Conservation (phyloP, 345 rosid genomes). For the Sisymbrium irio region DNA sequence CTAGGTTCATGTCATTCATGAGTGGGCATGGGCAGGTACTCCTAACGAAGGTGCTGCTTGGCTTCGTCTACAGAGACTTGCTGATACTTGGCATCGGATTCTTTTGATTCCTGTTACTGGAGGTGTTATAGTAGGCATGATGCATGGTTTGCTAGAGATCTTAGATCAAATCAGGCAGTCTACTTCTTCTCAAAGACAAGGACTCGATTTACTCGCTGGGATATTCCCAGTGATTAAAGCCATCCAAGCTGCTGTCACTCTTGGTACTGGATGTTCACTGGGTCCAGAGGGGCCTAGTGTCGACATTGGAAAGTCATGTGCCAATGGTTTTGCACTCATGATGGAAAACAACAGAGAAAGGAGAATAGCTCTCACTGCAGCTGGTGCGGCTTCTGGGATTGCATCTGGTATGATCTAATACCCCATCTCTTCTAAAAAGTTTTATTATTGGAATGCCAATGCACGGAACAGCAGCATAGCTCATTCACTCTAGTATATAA, state of each 20-base stretch:
- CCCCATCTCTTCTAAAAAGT: not conserved
- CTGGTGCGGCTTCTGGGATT: conserved; percentile 99
- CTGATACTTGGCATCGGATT: conserved; percentile 95
- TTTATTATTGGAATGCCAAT: not conserved
- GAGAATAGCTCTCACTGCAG: conserved; percentile 90
- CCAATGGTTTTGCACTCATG: conserved; percentile 82
- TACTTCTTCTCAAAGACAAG: conserved; percentile 66
- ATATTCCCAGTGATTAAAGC: conserved; percentile 84
- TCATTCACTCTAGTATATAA: not conserved
- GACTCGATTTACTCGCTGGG: conserved; percentile 78
- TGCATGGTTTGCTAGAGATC: conserved; percentile 94
- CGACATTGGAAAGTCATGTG: conserved; percentile 96
- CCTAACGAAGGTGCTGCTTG: conserved; percentile 98
- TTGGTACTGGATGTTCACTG: conserved; percentile 95
- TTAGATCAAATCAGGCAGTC: conserved; percentile 80
- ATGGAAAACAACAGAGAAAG: conserved; percentile 98
- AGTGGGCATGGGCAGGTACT: conserved; percentile 99
- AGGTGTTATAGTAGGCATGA: conserved; percentile 96
- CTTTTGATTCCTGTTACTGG: conserved; percentile 89
- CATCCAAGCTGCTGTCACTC: conserved; percentile 89
- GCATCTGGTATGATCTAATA: conserved; percentile 61
- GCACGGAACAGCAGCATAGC: not conserved
- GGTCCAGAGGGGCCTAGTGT: conserved; percentile 99
- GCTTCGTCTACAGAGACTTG: conserved; percentile 83
- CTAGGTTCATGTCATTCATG: conserved; percentile 90